phyloP scores from a whole-genome alignment of 2,329 filamentous ascomycete genomes.

The Monosporascus sp. region DNA sequence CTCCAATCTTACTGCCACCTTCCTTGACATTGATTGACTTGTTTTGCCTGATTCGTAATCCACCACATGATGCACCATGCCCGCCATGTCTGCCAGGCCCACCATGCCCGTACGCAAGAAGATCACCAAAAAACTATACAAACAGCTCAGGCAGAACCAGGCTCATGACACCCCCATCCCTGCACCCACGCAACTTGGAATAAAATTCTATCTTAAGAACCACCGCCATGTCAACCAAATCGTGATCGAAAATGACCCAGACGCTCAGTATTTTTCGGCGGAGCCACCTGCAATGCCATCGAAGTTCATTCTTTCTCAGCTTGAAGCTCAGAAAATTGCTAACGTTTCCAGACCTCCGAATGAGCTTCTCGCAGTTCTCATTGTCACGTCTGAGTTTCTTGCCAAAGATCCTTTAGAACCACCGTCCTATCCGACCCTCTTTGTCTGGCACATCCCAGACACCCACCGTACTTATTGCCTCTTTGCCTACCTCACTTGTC shows the following conservation, averaged over 20 bases:
- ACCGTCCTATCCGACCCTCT: slow-evolving; percentile 31
- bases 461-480: slow-evolving; percentile 34
- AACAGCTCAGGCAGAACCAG: slow-evolving; percentile 18
- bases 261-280: not conserved
- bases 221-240: slow-evolving; percentile 8
- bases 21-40: not conserved
- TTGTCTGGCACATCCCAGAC: slow-evolving; percentile 31
- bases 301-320: slow-evolving; percentile 35
- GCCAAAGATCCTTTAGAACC: slow-evolving; percentile 10
- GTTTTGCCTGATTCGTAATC: not conserved
- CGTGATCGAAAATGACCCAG: slow-evolving; percentile 1
- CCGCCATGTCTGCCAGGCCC: not conserved
- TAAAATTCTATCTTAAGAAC: slow-evolving; percentile 20
- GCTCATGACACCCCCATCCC: slow-evolving; percentile 18
- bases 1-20: not conserved
- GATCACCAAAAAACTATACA: slow-evolving; percentile 10
- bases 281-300: slow-evolving; percentile 18
- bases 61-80: not conserved
- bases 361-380: slow-evolving; percentile 27
- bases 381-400: slow-evolving; percentile 14
- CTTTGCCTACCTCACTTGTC: slow-evolving; percentile 33
- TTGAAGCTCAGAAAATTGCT: slow-evolving; percentile 33
- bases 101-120: slow-evolving; percentile 6
- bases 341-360: slow-evolving; percentile 24
- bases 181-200: slow-evolving; percentile 17